These are phyloP conservation scores for Scedosporium boydii DNA, from an alignment of 2,329 filamentous ascomycete species.

Conservation along the genomic window DNA sequence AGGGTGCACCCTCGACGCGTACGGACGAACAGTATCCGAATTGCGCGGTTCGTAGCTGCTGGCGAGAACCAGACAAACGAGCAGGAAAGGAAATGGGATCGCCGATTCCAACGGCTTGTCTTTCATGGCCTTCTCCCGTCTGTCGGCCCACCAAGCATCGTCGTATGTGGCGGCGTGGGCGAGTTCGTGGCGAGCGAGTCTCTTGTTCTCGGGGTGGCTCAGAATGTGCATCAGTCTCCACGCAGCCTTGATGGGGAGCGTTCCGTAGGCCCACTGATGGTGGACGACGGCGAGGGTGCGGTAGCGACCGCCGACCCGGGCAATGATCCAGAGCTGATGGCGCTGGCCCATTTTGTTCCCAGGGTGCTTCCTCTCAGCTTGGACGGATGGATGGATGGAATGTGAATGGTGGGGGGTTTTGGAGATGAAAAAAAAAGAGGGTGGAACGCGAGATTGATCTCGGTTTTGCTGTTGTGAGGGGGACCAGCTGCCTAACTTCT, in stretches of 20 bases:
- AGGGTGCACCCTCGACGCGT: neutral
- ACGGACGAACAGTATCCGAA: neutral
- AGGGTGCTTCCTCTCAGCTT: no score
- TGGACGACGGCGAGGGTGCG: slow-evolving; percentile 9
- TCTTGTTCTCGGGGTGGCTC: slow-evolving; percentile 6
- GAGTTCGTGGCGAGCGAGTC: neutral
- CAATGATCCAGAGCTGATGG: slow-evolving; percentile 12
- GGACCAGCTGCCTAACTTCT: no score
- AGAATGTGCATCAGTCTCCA: slow-evolving; percentile 9
- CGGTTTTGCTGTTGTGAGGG: no score
- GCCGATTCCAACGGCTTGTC: neutral
- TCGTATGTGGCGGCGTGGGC: neutral
- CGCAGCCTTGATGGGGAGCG: slow-evolving; percentile 8
- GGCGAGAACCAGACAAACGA: neutral
- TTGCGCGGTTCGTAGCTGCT: neutral
- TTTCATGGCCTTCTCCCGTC: neutral
- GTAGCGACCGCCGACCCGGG: slow-evolving; percentile 8
- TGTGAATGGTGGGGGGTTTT: no score
- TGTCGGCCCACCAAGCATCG: neutral
- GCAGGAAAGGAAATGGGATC: neutral
- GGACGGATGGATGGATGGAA: no score
- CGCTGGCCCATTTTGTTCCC: slow-evolving; percentile 9
- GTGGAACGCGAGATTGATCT: no score
- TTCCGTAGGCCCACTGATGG: slow-evolving; percentile 11
- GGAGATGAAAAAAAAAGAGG: no score